Evolutionary conservation across 2,329 filamentous ascomycete species (phyloP), one percentile per base, ranked within the genome.

Genomic region (Macrophomina pseudophaseolina): DNA sequence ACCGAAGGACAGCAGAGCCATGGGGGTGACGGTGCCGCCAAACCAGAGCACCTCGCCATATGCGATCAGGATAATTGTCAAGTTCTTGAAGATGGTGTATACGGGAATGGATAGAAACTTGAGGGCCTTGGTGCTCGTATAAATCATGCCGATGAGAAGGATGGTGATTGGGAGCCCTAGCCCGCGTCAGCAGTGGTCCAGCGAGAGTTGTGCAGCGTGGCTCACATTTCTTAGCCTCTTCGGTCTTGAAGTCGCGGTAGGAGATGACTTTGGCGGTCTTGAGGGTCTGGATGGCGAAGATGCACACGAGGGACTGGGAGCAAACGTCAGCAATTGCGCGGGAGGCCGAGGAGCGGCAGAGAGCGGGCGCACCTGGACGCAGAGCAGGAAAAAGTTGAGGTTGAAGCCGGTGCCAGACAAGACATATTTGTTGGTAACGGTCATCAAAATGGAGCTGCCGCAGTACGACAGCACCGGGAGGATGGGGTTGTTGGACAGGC

Each of bases 31-130:
- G 58, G 89, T 93, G 75, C 94, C 94, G 69, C 95, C 95, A 73
- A 99, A 99, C 94, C 94, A 98, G 64, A 99, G 86, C 35, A 99
- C 94, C 82, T 99, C 95, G 72, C 95, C 95, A 73, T 99, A 99
- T 66, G 95, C 95, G 75, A 98, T 99, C 71, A 98, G 89, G 74
- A 99, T 98, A 79, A 97, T 99, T 69, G 95, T 98, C 84, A 99
- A 81, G 83, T 99, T 99, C 87, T 99, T 99, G 87, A 99, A 99
- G 79, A 99, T 99, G 66, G 95, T 99, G 83, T 99, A 99, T 32
- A 99, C 95, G 30, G 95, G 95, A 66, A 99, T 97, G 38, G 94
- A 97, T 69, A 99, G 91, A 81, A 90, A 98, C 81, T 97, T 93
- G 53, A 99, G 88, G 23, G 95, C 93, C 84, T 97, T 97, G 75